These are phyloP conservation scores for Dactylellina haptotyla DNA, from an alignment of 2,329 filamentous ascomycete species.

Conservation along the genomic window DNA sequence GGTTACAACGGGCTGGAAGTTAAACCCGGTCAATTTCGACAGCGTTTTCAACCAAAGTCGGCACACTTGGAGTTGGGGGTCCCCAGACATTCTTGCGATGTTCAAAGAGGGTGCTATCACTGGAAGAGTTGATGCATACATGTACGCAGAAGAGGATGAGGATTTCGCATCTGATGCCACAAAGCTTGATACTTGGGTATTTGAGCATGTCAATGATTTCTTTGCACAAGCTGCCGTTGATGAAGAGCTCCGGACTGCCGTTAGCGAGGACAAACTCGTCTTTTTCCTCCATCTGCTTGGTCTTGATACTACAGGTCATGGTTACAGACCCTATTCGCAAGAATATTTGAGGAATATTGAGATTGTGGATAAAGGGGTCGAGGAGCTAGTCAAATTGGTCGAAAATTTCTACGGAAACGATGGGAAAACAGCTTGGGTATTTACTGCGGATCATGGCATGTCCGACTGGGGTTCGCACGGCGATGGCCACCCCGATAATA, in stretches of 20 bases:
- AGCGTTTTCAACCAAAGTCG: slow-evolving; percentile 96
- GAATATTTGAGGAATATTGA: slow-evolving; percentile 96
- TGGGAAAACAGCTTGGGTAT: slow-evolving; percentile 89
- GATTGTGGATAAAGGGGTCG: slow-evolving; percentile 88
- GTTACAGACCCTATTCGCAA: slow-evolving; percentile 87
- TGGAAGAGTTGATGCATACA: slow-evolving; percentile 85
- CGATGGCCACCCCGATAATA: slow-evolving; percentile 97
- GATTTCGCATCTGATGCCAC: slow-evolving; percentile 87
- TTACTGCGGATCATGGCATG: slow-evolving; percentile 99
- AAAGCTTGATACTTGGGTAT: slow-evolving; percentile 90
- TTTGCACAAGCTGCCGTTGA: slow-evolving; percentile 84
- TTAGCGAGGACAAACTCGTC: slow-evolving; percentile 85
- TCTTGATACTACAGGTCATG: slow-evolving; percentile 88
- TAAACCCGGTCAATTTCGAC: slow-evolving; percentile 98
- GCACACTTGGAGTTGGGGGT: slow-evolving; percentile 99
- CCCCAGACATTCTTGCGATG: slow-evolving; percentile 96
- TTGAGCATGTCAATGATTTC: slow-evolving; percentile 87
- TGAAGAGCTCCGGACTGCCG: slow-evolving; percentile 74
- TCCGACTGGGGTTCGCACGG: slow-evolving; percentile 99
- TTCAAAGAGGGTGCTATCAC: slow-evolving; percentile 92
- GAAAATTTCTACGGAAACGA: slow-evolving; percentile 84
- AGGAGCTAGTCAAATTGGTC: slow-evolving; percentile 82
- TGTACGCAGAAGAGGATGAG: slow-evolving; percentile 84
- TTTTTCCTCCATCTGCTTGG: slow-evolving; percentile 96
- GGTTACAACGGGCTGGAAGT: slow-evolving; percentile 96